phyloP scores from a whole-genome alignment of 148 eudicot species.

The Dysphania ambrosioides region DNA sequence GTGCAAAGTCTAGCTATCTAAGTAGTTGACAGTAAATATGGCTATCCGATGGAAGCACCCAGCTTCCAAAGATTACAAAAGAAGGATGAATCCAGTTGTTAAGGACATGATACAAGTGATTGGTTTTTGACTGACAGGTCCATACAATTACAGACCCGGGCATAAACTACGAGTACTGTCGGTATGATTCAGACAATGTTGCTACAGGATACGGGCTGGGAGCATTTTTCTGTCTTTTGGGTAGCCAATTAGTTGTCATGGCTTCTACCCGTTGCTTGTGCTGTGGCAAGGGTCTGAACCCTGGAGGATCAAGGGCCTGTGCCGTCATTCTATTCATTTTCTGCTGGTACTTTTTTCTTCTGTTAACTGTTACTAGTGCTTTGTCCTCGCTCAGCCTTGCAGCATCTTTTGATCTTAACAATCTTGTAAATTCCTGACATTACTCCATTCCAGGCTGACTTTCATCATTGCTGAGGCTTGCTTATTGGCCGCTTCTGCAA shows the following conservation, averaged over 20 bases:
- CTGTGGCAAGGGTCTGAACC: conserved; percentile 72
- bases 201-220: conserved; percentile 83
- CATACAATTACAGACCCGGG: conserved; percentile 34
- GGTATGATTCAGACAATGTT: conserved; percentile 59
- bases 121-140: conserved; percentile 38
- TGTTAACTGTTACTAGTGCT: background rate
- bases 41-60: background rate
- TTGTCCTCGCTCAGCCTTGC: no score
- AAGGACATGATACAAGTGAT: background rate
- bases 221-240: conserved; percentile 69
- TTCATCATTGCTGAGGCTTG: conserved; percentile 71
- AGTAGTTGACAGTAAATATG: no score
- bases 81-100: background rate
- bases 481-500: conserved; percentile 74
- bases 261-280: conserved; percentile 79
- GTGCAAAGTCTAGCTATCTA: no score
- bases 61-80: background rate
- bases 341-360: conserved; percentile 57
- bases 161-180: conserved; percentile 47
- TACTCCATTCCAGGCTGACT: conserved; percentile 45
- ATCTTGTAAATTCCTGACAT: background rate
- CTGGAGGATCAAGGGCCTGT: conserved; percentile 82
- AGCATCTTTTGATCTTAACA: background rate
- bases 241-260: conserved; percentile 63
- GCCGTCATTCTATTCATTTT: conserved; percentile 73